Percentiles rank a stretch among this genome's conserved stretches.
Conservation (phyloP, 2,329 filamentous ascomycete species). For the Ceratocystis papillata region DNA sequence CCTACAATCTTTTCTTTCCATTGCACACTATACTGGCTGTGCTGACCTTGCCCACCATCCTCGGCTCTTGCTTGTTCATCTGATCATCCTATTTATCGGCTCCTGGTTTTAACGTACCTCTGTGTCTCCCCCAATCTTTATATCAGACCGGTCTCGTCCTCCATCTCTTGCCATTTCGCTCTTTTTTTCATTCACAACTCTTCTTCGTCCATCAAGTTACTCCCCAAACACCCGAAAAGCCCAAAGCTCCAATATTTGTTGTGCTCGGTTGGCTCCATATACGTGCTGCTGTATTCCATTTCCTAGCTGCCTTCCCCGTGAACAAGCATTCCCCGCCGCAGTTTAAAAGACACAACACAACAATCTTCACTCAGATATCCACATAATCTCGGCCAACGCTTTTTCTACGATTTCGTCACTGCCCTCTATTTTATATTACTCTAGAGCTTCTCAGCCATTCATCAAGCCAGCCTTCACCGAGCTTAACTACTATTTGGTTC, state of each 20-base stretch:
- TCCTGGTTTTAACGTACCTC: background rate
- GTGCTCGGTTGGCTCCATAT: background rate
- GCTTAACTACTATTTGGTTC: background rate
- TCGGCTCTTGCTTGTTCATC: background rate
- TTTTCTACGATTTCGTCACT: background rate
- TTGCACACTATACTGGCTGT: background rate
- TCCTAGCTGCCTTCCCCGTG: background rate
- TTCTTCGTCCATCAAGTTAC: background rate
- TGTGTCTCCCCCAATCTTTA: background rate
- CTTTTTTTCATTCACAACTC: background rate
- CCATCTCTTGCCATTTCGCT: background rate
- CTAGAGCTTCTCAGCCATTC: background rate
- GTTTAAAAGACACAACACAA: slow-evolving; percentile 1
- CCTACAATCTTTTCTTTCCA: background rate
- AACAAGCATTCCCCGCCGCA: background rate
- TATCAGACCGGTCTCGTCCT: background rate
- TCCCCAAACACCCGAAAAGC: background rate
- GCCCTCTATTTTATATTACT: background rate
- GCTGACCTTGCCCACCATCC: background rate
- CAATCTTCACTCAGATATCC: background rate
- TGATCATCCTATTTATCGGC: background rate
- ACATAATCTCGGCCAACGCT: background rate
- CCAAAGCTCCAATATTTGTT: background rate
- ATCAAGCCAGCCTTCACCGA: background rate
- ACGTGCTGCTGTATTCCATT: background rate